Evolutionary conservation across 2,329 filamentous ascomycete species (phyloP).

Genomic region (Fusarium ramigenum): DNA sequence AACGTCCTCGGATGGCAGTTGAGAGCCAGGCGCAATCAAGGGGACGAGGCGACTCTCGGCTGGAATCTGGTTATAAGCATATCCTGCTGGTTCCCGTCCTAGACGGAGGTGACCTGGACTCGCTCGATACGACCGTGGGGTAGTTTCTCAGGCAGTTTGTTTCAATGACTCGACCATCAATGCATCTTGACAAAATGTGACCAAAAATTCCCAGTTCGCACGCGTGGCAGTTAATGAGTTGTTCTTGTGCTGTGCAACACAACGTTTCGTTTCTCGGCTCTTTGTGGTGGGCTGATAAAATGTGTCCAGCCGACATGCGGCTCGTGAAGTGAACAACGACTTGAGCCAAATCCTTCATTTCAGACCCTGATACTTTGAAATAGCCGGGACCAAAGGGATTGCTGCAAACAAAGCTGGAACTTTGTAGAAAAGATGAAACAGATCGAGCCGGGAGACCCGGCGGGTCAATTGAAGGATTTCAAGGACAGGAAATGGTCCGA

Average conservation of each 20-base stretch:
- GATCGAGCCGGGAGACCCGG: conserved; percentile 12
- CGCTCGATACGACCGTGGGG: conserved; percentile 1
- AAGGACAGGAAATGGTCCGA: conserved; percentile 17
- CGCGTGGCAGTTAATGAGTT: conserved; percentile 41
- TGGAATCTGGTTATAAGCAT: not conserved
- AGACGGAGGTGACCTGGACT: not conserved
- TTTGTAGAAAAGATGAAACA: not conserved
- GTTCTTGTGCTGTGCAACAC: conserved; percentile 34
- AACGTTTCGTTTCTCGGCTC: conserved; percentile 12
- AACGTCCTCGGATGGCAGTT: not conserved
- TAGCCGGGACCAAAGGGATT: conserved; percentile 11
- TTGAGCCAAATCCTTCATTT: conserved; percentile 12
- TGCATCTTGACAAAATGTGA: conserved; percentile 1
- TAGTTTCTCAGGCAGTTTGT: conserved; percentile 14
- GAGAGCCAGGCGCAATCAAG: not conserved
- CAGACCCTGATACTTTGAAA: not conserved
- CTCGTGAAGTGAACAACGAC: conserved; percentile 18
- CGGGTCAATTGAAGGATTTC: not conserved
- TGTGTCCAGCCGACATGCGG: conserved; percentile 15
- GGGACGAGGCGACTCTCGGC: not conserved
- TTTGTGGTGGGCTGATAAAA: conserved; percentile 24
- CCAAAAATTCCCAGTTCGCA: conserved; percentile 10
- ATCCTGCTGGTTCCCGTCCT: not conserved
- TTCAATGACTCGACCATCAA: conserved; percentile 5
- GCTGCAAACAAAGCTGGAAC: not conserved